A percentile compares a stretch with the other conserved stretches of the same genome.
phyloP scores from a whole-genome alignment of 169 alveolate genomes.

The Cryptosporidium meleagridis region DNA sequence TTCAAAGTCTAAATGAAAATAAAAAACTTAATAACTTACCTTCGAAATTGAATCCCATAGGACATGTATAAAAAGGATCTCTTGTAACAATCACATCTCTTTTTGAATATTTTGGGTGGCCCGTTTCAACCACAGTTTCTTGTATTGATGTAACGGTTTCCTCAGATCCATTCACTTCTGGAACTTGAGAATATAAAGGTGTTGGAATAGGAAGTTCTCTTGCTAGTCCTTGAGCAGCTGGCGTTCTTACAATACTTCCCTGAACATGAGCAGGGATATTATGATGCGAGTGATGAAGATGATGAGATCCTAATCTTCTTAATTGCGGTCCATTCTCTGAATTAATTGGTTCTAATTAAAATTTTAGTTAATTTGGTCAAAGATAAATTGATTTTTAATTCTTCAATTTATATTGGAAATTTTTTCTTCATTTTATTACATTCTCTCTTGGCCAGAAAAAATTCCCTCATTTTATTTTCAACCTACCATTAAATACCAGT shows the following conservation, averaged over 20 bases:
- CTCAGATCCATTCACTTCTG: slow-evolving; percentile 49
- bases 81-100: slow-evolving; percentile 63
- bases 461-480: neutral
- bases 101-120: slow-evolving; percentile 53
- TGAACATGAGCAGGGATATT: slow-evolving; percentile 7
- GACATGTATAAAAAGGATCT: slow-evolving; percentile 75
- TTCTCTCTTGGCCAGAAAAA: neutral
- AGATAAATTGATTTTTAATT: neutral
- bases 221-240: slow-evolving; percentile 59
- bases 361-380: neutral
- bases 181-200: slow-evolving; percentile 59
- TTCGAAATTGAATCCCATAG: slow-evolving; percentile 69
- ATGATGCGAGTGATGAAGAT: slow-evolving; percentile 16
- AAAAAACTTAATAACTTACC: slow-evolving; percentile 15
- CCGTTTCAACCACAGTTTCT: slow-evolving; percentile 60
- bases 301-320: slow-evolving; percentile 46
- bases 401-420: neutral
- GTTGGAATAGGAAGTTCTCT: slow-evolving; percentile 57
- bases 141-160: slow-evolving; percentile 44
- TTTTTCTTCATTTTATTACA: neutral
- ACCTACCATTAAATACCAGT: slow-evolving; percentile 14
- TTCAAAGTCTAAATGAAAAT: neutral
- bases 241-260: slow-evolving; percentile 40
- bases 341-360: neutral
- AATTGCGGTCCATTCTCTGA: slow-evolving; percentile 37